phyloP scores from a whole-genome alignment of 495 filamentous ascomycete species.

The Bacidia rubella region DNA sequence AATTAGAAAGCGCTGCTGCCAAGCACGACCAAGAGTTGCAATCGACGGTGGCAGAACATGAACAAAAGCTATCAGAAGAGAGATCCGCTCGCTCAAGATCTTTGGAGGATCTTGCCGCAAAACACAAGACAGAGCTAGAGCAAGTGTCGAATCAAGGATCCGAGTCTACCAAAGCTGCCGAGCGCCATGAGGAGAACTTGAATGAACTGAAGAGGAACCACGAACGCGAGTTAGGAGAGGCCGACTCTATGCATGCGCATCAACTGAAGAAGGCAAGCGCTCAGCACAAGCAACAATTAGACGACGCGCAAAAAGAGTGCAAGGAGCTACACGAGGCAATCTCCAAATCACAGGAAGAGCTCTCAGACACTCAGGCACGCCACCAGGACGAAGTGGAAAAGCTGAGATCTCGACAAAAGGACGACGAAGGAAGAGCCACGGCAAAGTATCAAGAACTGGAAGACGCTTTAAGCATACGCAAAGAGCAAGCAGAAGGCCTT shows the following conservation, averaged over 20 bases:
- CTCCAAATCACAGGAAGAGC: not conserved
- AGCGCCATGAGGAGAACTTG: not conserved
- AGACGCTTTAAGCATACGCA: not conserved
- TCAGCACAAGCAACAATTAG: constrained; percentile 8
- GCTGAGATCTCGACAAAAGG: not conserved
- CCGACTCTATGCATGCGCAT: constrained; percentile 3
- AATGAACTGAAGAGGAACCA: not conserved
- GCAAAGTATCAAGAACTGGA: not conserved
- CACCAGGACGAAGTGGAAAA: not conserved
- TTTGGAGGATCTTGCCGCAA: not conserved
- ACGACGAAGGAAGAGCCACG: not conserved
- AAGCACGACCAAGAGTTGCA: not conserved
- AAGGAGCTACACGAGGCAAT: not conserved
- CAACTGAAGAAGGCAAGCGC: constrained; percentile 5
- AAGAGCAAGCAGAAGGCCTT: not conserved
- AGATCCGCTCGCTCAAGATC: not conserved
- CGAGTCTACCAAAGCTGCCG: not conserved
- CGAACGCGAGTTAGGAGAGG: not conserved
- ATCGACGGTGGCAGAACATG: not conserved
- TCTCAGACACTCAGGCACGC: not conserved
- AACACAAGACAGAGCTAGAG: constrained; percentile 6
- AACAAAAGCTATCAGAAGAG: constrained; percentile 6
- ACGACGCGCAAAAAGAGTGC: constrained; percentile 1
- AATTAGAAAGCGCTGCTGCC: not conserved
- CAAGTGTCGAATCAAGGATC: not conserved